Conservation (phyloP, 2,329 filamentous ascomycete genomes). For the Juglanconis juglandina region DNA sequence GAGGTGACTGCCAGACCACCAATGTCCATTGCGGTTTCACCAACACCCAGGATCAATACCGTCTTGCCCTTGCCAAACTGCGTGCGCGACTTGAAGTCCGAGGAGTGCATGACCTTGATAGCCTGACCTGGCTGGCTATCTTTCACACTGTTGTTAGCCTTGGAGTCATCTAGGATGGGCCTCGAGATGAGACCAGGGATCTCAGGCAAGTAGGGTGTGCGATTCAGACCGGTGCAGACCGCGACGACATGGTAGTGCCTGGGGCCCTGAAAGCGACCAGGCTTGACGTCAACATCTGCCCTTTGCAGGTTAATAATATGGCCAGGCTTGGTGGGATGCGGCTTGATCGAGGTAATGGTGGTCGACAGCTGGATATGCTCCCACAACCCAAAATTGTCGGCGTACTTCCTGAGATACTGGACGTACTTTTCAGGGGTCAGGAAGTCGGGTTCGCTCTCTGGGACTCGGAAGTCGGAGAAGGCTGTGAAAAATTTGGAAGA, state of each 20-base stretch:
- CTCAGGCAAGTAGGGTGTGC: conserved; percentile 29
- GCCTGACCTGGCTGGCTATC: not conserved
- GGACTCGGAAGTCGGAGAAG: conserved; percentile 42
- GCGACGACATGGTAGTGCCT: conserved; percentile 31
- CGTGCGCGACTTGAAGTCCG: conserved; percentile 31
- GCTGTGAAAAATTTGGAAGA: conserved; percentile 43
- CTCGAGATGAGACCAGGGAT: conserved; percentile 19
- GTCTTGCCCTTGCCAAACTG: conserved; percentile 33
- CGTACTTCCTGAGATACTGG: conserved; percentile 34
- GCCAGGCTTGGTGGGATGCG: not conserved
- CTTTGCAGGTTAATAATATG: not conserved
- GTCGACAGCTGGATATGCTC: conserved; percentile 30
- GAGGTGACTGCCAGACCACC: conserved; percentile 34
- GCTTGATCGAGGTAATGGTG: conserved; percentile 22
- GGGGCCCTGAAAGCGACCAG: not conserved
- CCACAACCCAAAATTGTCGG: conserved; percentile 31
- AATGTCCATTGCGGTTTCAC: conserved; percentile 37
- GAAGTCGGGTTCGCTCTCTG: conserved; percentile 33
- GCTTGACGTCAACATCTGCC: not conserved
- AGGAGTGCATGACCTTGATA: conserved; percentile 30
- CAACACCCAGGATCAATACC: conserved; percentile 34
- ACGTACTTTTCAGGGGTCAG: conserved; percentile 30
- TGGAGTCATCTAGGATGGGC: not conserved
- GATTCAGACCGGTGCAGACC: conserved; percentile 36
- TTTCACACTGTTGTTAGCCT: too few species aligned